Evolutionary conservation across 495 filamentous ascomycete species (phyloP), one percentile per base, ranked within the genome.

Genomic region (Chaetomium tenue): DNA sequence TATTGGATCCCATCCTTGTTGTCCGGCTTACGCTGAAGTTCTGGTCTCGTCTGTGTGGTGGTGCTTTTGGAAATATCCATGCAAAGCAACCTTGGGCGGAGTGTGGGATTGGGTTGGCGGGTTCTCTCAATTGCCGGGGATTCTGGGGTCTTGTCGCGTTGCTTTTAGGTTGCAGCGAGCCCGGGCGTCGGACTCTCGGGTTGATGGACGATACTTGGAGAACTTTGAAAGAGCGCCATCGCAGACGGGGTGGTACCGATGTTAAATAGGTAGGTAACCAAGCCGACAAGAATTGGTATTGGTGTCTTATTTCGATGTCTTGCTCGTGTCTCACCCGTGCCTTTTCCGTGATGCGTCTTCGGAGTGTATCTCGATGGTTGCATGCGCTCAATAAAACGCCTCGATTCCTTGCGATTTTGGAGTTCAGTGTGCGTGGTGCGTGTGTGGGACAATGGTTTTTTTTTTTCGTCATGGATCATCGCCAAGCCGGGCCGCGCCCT

Each of bases 401-500:
- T 37, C 9, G 33, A 7, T 37, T 37, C 11, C 33, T 30, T 30
- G 3, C 20, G 22, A 11, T 50, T 13, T 13, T 50, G n/a, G 20
- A 23, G 11, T 48, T 13, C 22, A 12, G 20, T 22, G 46, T 50
- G 46, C 16, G 5, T 47, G 46, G 6, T n/a, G 50, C 28, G 30
- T 47, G 2, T 47, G 46, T 22, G 46, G 2, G 46, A 50, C 46
- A n/a, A 50, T 23, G 46, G 15, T 18, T 47, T 47, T 50, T 50
- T 20, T 11, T 20, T 50, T 4, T 20, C n/a, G n/a, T 23, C 20
- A 23, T 15, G 46, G 20, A 12, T 50, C 46, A 0, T 11, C n/a
- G 46, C 46, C 46, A 50, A 50, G 46, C n/a, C 46, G 46, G 46
- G 16, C 46, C 46, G 46, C 46, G 23, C 46, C 46, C 46, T 23